A percentile compares a stretch with the other conserved stretches of the same genome.
These are phyloP conservation scores for Chionographis japonica DNA, from an alignment of 106 monocot species.

Conservation along the genomic window DNA sequence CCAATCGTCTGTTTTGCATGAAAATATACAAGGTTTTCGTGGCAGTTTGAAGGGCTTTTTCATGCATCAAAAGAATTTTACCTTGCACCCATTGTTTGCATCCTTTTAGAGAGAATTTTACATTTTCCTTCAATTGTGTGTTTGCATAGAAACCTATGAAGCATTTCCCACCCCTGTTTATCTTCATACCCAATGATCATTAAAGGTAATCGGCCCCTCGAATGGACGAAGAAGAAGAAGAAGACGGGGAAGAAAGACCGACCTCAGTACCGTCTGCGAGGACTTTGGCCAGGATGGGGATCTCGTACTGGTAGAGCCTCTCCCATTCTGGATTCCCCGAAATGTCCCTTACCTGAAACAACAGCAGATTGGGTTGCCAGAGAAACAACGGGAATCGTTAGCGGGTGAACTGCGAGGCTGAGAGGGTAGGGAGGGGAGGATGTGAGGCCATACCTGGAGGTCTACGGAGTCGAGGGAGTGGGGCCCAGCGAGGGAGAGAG, in stretches of 20 bases:
- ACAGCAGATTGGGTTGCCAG: background rate
- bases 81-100: no score
- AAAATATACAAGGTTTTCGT: no score
- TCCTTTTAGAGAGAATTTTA: no score
- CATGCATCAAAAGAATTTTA: no score
- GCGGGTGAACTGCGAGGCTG: background rate
- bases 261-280: conserved; percentile 89
- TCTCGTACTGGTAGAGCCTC: conserved; percentile 85
- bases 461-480: conserved; percentile 56
- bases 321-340: conserved; percentile 78
- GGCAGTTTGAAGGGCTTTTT: no score
- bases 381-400: background rate
- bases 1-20: no score
- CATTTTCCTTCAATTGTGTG: no score
- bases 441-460: conserved; percentile 40
- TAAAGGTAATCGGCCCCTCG: background rate
- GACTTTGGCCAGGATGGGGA: conserved; percentile 74
- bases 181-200: no score
- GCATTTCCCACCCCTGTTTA: no score
- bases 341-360: conserved; percentile 65
- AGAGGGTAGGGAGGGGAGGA: background rate
- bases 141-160: no score
- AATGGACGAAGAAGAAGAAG: background rate
- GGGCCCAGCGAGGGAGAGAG: conserved; percentile 55
- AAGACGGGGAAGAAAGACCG: background rate